Conservation (phyloP, 768 basidiomycete genomes). For the Mycena epipterygia region DNA sequence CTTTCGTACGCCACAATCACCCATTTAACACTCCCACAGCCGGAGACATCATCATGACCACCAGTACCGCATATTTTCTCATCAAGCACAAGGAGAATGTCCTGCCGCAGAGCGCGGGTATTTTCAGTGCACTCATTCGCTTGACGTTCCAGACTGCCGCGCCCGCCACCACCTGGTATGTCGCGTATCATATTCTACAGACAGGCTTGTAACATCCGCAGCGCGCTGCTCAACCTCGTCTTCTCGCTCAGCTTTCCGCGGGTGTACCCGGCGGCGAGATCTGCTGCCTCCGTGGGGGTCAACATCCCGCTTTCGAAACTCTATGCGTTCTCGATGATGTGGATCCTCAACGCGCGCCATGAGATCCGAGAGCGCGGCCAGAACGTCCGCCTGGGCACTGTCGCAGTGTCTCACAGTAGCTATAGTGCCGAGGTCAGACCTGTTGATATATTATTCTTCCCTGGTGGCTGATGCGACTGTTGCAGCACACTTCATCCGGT, state of each 20-base stretch:
- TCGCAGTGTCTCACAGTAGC: too few species aligned
- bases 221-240: background rate
- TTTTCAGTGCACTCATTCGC: slow-evolving; percentile 13
- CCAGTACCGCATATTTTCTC: background rate
- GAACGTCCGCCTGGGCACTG: too few species aligned
- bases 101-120: slow-evolving; percentile 13
- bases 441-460: too few species aligned
- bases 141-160: slow-evolving; percentile 20
- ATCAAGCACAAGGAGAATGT: background rate
- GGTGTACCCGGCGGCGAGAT: background rate
- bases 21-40: background rate
- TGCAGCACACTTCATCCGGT: too few species aligned
- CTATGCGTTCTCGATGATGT: too few species aligned
- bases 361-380: too few species aligned
- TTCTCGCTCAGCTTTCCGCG: background rate
- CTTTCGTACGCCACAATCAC: background rate
- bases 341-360: background rate
- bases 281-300: background rate
- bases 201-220: too few species aligned
- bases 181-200: background rate
- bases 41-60: background rate
- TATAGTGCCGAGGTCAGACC: too few species aligned
- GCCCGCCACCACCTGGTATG: slow-evolving; percentile 13
- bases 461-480: too few species aligned
- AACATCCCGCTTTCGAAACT: background rate